Conservation (phyloP, 495 filamentous ascomycete genomes). For the Astrothelium macrocarpum region DNA sequence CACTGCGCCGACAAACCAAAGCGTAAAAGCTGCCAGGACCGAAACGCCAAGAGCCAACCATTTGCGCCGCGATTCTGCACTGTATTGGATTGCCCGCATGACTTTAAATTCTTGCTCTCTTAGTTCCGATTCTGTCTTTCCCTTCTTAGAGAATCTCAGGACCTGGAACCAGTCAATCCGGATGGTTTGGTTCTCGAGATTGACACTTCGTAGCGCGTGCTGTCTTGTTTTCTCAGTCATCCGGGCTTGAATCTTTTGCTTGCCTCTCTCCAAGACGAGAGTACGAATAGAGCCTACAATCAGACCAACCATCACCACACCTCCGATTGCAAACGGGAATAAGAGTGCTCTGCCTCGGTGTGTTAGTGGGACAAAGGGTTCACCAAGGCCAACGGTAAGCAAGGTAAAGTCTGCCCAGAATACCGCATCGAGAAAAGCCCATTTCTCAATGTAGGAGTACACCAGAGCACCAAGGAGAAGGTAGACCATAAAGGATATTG, state of each 20-base stretch:
- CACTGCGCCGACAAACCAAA: slow-evolving; percentile 73
- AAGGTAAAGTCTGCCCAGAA: slow-evolving; percentile 81
- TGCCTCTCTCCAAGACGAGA: slow-evolving; percentile 68
- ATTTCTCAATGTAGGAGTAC: slow-evolving; percentile 63
- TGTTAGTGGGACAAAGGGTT: slow-evolving; percentile 54
- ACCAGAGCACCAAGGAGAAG: slow-evolving; percentile 63
- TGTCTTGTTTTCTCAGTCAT: slow-evolving; percentile 61
- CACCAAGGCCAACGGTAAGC: slow-evolving; percentile 70
- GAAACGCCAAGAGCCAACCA: slow-evolving; percentile 63
- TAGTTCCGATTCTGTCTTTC: slow-evolving; percentile 44
- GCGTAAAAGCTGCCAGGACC: slow-evolving; percentile 48
- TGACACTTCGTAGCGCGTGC: slow-evolving; percentile 43
- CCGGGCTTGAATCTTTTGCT: slow-evolving; percentile 56
- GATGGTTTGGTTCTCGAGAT: slow-evolving; percentile 38
- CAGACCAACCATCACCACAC: slow-evolving; percentile 74
- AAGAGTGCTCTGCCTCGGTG: slow-evolving; percentile 56
- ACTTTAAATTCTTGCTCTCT: slow-evolving; percentile 67
- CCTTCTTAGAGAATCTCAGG: slow-evolving; percentile 24
- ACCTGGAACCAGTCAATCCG: slow-evolving; percentile 42
- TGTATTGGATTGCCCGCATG: slow-evolving; percentile 69
- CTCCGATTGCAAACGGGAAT: slow-evolving; percentile 71
- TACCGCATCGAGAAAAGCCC: slow-evolving; percentile 67
- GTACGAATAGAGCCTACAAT: slow-evolving; percentile 70
- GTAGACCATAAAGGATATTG: slow-evolving; percentile 67
- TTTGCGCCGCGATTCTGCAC: slow-evolving; percentile 44